Base-by-base conservation (phyloP, 768 basidiomycete species). In the Cubamyces lactineus region DNA sequence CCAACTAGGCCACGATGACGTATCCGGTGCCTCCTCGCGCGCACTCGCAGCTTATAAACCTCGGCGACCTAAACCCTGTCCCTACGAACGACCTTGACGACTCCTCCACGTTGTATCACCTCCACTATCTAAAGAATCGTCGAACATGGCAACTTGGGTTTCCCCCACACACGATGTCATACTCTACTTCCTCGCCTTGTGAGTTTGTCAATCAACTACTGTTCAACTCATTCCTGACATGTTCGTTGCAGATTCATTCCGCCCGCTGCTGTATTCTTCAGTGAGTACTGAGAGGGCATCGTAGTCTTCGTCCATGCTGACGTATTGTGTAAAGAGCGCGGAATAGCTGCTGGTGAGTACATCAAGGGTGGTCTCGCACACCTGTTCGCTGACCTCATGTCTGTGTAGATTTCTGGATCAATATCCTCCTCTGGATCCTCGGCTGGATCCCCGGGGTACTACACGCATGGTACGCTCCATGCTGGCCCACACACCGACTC, bases 371-470 rank as follows among this genome's bases (percentile, higher is more conserved):
- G 17, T 12, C 24, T 28, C 8, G 23, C 7, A 50, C 26, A 39
- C n/a, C 1, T 23, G 26, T 6, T 1, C 12, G 17, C 19, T 38
- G 16, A 34, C 23, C 13, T 40, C 17, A 17, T n/a, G 24, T 54
- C 46, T 13, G 12, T 26, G 24, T 55, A 77, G 76, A 78, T 34
- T 54, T 79, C 53, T 71, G 68, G 67, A 76, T 79, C 55, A 80
- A 80, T 59, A 70, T 79, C 62, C 67, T 73, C 0, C 71, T 81
- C 12, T 79, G 76, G 72, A 69, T 79, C 45, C 71, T 81, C 11
- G 80, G 76, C 11, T 81, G 78, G 78, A 76, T 80, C 21, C 80
- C 79, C 3, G 79, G 78, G 45, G 68, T 76, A n/a, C 53, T 80
- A 19, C 79, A 80, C 41, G 78, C 79, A 34, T 79, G 76, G 78